A percentile compares a stretch with the other conserved stretches of the same genome.
phyloP scores from a whole-genome alignment of 208 protist genomes.

The Phytomonas sp. region DNA sequence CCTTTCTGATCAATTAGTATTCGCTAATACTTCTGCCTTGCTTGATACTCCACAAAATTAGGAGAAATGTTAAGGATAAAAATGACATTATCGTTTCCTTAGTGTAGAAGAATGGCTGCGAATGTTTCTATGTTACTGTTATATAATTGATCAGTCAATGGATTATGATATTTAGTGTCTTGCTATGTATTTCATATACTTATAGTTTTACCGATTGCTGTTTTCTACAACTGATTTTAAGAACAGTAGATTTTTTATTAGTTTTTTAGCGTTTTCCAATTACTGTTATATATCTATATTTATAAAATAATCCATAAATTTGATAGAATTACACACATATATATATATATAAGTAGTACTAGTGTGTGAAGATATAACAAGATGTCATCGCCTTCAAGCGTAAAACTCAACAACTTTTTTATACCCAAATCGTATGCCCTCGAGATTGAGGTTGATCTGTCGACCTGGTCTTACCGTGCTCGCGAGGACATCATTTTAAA shows the following conservation, averaged over 20 bases:
- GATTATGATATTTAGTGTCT: neutral
- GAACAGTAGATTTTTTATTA: neutral
- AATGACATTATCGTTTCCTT: neutral
- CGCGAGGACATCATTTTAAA: constrained; percentile 55
- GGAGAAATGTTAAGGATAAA: neutral
- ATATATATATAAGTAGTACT: neutral
- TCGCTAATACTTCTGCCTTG: neutral
- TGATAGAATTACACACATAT: neutral
- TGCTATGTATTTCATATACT: neutral
- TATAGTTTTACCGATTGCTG: neutral
- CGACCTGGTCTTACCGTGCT: constrained; percentile 62
- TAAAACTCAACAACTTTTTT: constrained; percentile 75
- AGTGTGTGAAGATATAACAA: neutral
- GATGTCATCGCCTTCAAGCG: constrained; percentile 12
- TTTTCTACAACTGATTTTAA: neutral
- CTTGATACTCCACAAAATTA: neutral
- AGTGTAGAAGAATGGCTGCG: neutral
- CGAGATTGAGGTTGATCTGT: constrained; percentile 51
- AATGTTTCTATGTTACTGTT: neutral
- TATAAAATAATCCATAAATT: neutral
- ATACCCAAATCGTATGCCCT: constrained; percentile 63
- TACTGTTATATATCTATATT: neutral
- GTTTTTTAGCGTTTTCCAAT: neutral
- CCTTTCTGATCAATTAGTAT: constrained; percentile 56
- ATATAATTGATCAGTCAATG: neutral